Evolutionary conservation across 192 early-diverging fungal species (phyloP).

Genomic region (Jimgerdemannia flammicorona): DNA sequence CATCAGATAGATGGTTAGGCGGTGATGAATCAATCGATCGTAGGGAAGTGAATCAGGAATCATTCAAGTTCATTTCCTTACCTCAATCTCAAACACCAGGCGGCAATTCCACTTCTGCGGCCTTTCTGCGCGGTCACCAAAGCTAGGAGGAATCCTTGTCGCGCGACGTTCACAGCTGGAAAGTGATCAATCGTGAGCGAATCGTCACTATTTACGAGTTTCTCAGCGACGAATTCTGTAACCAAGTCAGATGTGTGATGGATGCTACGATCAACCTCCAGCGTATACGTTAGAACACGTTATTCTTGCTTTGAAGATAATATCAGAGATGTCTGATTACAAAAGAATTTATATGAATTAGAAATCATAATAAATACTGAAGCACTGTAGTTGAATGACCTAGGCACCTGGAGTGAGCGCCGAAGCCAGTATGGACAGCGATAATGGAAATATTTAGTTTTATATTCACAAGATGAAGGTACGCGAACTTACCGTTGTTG

Average conservation of each 20-base stretch:
- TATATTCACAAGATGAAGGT: no score
- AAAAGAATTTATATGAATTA: no score
- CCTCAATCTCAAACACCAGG: background rate
- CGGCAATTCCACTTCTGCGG: background rate
- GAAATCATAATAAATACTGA: no score
- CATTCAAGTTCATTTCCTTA: background rate
- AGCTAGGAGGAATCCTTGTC: background rate
- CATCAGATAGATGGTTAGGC: background rate
- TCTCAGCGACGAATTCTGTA: background rate
- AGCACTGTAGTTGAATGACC: no score
- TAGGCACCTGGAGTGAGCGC: no score
- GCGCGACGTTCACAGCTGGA: background rate
- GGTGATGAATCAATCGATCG: no score
- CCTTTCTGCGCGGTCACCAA: background rate
- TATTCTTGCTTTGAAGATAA: background rate
- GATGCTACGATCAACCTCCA: background rate
- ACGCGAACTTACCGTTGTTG: no score
- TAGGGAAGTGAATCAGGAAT: background rate
- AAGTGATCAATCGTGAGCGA: background rate
- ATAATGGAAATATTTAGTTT: no score
- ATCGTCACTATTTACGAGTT: background rate
- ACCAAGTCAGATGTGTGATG: background rate
- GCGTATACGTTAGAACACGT: background rate
- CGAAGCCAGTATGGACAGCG: no score
- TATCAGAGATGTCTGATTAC: no score